phyloP scores from a whole-genome alignment of 83 land plant species.

The Isoetes engelmannii region DNA sequence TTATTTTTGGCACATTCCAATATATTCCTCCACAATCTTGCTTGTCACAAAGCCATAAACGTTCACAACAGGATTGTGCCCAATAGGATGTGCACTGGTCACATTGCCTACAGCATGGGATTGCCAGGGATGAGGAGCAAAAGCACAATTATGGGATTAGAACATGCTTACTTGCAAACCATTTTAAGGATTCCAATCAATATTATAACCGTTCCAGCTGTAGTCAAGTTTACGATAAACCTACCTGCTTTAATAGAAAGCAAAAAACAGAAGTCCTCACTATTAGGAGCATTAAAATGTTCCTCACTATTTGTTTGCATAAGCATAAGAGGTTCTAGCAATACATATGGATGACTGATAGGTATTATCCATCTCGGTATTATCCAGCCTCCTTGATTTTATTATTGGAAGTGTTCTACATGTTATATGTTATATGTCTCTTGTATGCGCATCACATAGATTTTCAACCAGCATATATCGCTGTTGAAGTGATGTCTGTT shows the following conservation, averaged over 20 bases:
- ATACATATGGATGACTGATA: no score
- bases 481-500: no score
- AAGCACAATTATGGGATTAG: not conserved
- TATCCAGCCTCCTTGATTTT: no score
- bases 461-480: no score
- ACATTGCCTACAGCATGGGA: slow-evolving; percentile 66
- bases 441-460: no score
- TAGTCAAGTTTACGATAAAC: slow-evolving; percentile 90
- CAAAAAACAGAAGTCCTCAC: slow-evolving; percentile 98
- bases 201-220: slow-evolving; percentile 97
- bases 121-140: not conserved
- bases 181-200: slow-evolving; percentile 99
- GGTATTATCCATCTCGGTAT: no score
- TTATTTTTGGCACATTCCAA: slow-evolving; percentile 93
- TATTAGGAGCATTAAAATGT: slow-evolving; percentile 98
- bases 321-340: no score
- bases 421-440: no score
- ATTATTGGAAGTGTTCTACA: no score
- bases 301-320: no score
- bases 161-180: slow-evolving; percentile 70
- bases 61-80: slow-evolving; percentile 98
- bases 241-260: slow-evolving; percentile 99
- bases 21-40: slow-evolving; percentile 96
- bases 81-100: slow-evolving; percentile 99
- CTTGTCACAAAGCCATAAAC: slow-evolving; percentile 98